These are phyloP conservation scores for Podaxis sp. DNA, from an alignment of 768 basidiomycete genomes.

Conservation along the genomic window DNA sequence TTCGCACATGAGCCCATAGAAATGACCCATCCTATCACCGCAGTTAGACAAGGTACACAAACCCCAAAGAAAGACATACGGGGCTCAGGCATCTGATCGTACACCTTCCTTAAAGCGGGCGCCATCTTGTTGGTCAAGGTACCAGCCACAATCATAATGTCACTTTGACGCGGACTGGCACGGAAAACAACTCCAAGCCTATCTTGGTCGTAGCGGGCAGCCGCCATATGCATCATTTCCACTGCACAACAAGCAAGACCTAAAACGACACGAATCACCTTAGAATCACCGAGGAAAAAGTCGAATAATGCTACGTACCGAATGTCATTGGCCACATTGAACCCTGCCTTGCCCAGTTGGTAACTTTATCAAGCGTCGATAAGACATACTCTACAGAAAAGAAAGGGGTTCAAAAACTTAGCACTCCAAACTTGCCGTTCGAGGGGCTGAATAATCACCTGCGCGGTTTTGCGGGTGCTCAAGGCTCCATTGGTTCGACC, in stretches of 20 bases:
- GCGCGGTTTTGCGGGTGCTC: constrained; percentile 89
- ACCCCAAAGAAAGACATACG: constrained; percentile 38
- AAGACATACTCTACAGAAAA: constrained; percentile 82
- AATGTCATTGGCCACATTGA: constrained; percentile 99
- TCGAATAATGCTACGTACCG: constrained; percentile 33
- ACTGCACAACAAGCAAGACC: constrained; percentile 99
- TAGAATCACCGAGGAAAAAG: constrained; percentile 6
- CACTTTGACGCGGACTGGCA: constrained; percentile 96
- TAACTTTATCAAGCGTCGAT: constrained; percentile 92
- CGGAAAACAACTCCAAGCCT: constrained; percentile 96
- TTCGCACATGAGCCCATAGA: constrained; percentile 99
- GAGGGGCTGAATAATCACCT: constrained; percentile 42
- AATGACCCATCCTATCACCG: constrained; percentile 85
- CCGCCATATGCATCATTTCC: constrained; percentile 99
- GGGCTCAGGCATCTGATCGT: constrained; percentile 99
- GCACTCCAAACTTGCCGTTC: neutral
- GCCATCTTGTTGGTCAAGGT: constrained; percentile 99
- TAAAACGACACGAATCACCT: constrained; percentile 20
- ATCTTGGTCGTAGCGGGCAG: constrained; percentile 98
- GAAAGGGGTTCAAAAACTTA: neutral
- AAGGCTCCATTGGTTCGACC: constrained; percentile 80
- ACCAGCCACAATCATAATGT: constrained; percentile 99
- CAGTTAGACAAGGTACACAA: neutral
- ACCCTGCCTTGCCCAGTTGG: constrained; percentile 96
- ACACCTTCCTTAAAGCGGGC: constrained; percentile 92